Evolutionary conservation across 2,329 filamentous ascomycete genomes (phyloP).

Genomic region (Nothophoma quercina): DNA sequence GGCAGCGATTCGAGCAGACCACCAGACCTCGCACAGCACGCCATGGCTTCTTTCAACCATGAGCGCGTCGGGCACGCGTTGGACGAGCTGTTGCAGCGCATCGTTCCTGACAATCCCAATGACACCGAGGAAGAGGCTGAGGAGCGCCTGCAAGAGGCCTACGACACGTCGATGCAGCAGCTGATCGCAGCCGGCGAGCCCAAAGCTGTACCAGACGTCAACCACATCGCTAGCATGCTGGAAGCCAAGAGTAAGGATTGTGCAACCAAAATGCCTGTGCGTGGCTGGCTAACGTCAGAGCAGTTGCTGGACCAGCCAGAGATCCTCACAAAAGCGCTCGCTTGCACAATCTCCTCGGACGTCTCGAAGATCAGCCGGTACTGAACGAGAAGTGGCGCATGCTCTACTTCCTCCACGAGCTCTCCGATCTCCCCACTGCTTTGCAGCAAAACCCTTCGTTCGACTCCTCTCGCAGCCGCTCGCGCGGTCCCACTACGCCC

Average conservation of each 20-base stretch:
- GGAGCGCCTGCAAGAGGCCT: slow-evolving; percentile 70
- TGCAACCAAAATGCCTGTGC: too few species aligned
- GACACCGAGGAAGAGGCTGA: slow-evolving; percentile 74
- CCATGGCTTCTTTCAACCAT: slow-evolving; percentile 44
- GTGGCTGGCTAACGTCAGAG: slow-evolving; percentile 16
- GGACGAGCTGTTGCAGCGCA: slow-evolving; percentile 76
- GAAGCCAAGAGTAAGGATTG: slow-evolving; percentile 70
- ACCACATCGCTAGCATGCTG: slow-evolving; percentile 92
- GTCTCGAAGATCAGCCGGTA: slow-evolving; percentile 88
- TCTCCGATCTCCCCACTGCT: slow-evolving; percentile 66
- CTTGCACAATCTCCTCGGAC: slow-evolving; percentile 90
- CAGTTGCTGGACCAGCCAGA: slow-evolving; percentile 76
- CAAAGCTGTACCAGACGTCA: slow-evolving; percentile 73
- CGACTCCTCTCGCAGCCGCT: slow-evolving; percentile 22
- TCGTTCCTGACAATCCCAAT: slow-evolving; percentile 71
- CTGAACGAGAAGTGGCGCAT: slow-evolving; percentile 97
- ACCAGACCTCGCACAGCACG: too few species aligned
- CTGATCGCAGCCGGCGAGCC: slow-evolving; percentile 57
- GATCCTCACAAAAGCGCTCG: slow-evolving; percentile 74
- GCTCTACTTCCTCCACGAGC: slow-evolving; percentile 84
- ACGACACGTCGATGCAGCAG: slow-evolving; percentile 58
- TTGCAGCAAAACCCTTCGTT: slow-evolving; percentile 18
- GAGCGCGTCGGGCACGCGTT: slow-evolving; percentile 80
- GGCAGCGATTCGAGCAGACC: too few species aligned
- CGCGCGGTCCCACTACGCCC: slow-evolving; percentile 38